Percentiles rank a stretch among this genome's conserved stretches.
Conservation (phyloP, 768 basidiomycete species). For the Tephrocybe sp. region DNA sequence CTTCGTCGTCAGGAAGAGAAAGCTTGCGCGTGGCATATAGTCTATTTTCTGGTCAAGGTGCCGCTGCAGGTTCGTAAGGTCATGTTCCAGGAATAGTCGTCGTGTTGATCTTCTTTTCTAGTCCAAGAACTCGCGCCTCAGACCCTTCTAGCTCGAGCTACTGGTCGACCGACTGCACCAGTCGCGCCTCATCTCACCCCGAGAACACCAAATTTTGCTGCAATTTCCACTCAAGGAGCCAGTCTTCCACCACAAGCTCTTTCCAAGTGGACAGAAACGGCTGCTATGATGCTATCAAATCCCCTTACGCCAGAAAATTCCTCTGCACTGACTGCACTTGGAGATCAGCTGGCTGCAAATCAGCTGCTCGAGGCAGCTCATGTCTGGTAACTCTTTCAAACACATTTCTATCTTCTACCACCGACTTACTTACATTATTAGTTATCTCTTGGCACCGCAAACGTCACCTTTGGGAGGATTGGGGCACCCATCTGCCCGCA, state of each 20-base stretch:
- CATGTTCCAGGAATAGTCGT: conserved; percentile 8
- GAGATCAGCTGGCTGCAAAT: conserved; percentile 74
- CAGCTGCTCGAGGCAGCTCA: conserved; percentile 86
- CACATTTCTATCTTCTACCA: neutral
- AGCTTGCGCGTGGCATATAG: conserved; percentile 80
- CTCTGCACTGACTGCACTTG: conserved; percentile 77
- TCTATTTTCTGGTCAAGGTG: conserved; percentile 81
- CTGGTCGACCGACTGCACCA: conserved; percentile 39
- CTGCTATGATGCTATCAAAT: conserved; percentile 79
- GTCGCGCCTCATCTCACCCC: conserved; percentile 30
- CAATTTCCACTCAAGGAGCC: conserved; percentile 37
- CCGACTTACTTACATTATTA: conserved; percentile 28
- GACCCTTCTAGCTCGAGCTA: conserved; percentile 45
- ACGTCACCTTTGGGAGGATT: conserved; percentile 72
- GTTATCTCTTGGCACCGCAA: conserved; percentile 85
- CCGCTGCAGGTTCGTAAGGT: conserved; percentile 58
- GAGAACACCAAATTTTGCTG: conserved; percentile 55
- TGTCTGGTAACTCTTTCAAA: conserved; percentile 67
- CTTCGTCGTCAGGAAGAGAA: conserved; percentile 53
- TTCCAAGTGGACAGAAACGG: conserved; percentile 82
- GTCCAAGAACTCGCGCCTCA: conserved; percentile 76
- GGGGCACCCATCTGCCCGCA: conserved; percentile 65
- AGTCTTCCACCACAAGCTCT: conserved; percentile 65
- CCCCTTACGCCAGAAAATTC: conserved; percentile 68
- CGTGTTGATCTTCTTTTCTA: conserved; percentile 26